Base-by-base conservation (phyloP, 805 yeast species). In the Zygotorulaspora danielsina region DNA sequence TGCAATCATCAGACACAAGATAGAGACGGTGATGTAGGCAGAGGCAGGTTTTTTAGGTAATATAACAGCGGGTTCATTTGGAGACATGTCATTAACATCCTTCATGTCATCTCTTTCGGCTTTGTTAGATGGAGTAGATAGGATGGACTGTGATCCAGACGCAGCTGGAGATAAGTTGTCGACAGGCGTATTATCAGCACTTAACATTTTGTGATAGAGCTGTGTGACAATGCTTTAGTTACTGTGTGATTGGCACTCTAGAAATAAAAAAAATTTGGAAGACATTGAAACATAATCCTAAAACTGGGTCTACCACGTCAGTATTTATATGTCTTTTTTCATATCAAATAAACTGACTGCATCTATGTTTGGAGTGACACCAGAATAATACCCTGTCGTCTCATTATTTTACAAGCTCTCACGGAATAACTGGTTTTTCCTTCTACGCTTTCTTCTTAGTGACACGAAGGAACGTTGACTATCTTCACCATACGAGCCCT, bases 31-130 rank as follows among this genome's bases (percentile, higher is more conserved):
- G 15, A 57, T 17, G 49, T 63, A 66, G 8, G 66, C 65, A 13
- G 64, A 55, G 15, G 54, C 54, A 15, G 67, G 63, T 42, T 63
- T 64, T 24, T 54, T 60, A 51, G 69, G 61, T 48, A 53, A 54
- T 13, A 39, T 47, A 20, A 35, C 34, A 6, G 39, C 45, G 10
- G 43, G 42, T 25, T 47, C 50, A 15, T 19, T 41, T 35, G 39
- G 37, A 13, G 41, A 41, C 12, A 26, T 31, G n/a, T 28, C 38
- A 27, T 39, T 32, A 16, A 29, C 28, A 32, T 44, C 51, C 34
- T 55, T 55, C 32, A 47, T 22, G 22, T 53, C 59, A 39, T 52
- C 59, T 36, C 55, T 48, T 13, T 54, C 54, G 32, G 50, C 58
- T 41, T 54, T 55, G 49, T 55, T 52, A 13, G 60, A 49, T 18